Base-by-base conservation (phyloP, 2,329 filamentous ascomycete genomes). In the Diaporthe ampelina region DNA sequence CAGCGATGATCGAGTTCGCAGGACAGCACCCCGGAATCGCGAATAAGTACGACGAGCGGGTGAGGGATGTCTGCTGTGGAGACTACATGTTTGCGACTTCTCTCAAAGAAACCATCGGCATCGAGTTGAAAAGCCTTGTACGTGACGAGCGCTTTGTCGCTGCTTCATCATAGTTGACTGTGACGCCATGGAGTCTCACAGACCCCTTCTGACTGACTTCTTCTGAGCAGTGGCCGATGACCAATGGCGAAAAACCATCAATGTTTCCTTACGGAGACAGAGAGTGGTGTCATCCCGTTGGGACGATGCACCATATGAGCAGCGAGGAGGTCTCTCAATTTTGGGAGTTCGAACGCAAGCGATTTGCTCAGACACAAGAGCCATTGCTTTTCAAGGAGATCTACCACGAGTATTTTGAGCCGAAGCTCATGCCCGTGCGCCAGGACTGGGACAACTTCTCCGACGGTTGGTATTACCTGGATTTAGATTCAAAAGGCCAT, bases 261-360 rank as follows among this genome's bases (percentile, higher is more conserved):
- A 88, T 85, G 1, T 79, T 90, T n/a, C 84, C 85, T 1, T 90
- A 84, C 74, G 82, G 83, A 50, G 76, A 80, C 1, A 81, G 80
- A n/a, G 83, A 88, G 75, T 91, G 89, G 88, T 91, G 89, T 79
- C 86, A 89, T 67, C 87, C 88, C 11, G 83, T 90, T 58, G 83
- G 86, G 2, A 90, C 89, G 7, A 89, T 91, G 88, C 88, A 90
- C 78, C 88, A 90, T 79, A 83, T 89, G 76, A 83, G 83, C 26
- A 83, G 84, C 75, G 84, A 88, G 73, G 89, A 90, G 71, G 82
- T 89, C 5, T 86, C 84, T 32, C 81, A 81, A 13, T 83, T 90
- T 54, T 88, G 86, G 84, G 83, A 86, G n/a, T 89, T 86, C 77
- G 89, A 91, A 78, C 82, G 82, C 76, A 79, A 80, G 45, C 83